Evolutionary conservation across 345 rosid species (phyloP).

Genomic region (Anacardium occidentale): DNA sequence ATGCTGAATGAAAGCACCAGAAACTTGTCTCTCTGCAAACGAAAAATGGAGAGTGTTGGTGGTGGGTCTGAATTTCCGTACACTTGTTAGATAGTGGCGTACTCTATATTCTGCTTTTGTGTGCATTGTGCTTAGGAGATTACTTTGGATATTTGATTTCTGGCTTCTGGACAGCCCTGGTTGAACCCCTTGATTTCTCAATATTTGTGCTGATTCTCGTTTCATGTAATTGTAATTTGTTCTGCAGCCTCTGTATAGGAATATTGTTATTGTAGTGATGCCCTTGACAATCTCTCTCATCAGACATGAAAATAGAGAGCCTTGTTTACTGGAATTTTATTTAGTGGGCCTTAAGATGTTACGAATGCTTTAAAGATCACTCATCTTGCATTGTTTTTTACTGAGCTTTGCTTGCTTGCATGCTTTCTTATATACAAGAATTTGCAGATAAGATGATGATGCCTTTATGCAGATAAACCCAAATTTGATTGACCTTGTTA

Average conservation of each 20-base stretch:
- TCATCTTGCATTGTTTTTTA: conserved; percentile 5
- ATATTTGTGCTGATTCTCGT: background rate
- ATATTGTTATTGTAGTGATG: conserved; percentile 2
- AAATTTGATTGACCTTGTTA: background rate
- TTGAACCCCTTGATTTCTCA: conserved; percentile 11
- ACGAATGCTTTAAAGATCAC: conserved; percentile 1
- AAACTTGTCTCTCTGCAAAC: conserved; percentile 23
- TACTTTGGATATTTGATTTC: conserved; percentile 24
- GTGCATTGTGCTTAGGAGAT: conserved; percentile 17
- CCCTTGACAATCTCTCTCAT: background rate
- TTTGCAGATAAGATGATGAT: background rate
- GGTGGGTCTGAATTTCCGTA: background rate
- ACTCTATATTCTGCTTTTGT: conserved; percentile 10
- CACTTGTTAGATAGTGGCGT: background rate
- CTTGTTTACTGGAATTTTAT: background rate
- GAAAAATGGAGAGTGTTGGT: background rate
- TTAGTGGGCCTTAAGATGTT: conserved; percentile 5
- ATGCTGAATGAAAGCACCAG: conserved; percentile 6
- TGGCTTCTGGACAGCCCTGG: conserved; percentile 17
- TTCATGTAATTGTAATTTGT: conserved; percentile 2
- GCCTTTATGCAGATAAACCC: background rate
- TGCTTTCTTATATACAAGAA: background rate
- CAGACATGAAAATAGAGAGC: background rate
- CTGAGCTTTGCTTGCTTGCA: background rate
- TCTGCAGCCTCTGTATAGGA: conserved; percentile 25